These are phyloP conservation scores for Borovskyia barvae DNA, from an alignment of 208 protist genomes.

Conservation along the genomic window DNA sequence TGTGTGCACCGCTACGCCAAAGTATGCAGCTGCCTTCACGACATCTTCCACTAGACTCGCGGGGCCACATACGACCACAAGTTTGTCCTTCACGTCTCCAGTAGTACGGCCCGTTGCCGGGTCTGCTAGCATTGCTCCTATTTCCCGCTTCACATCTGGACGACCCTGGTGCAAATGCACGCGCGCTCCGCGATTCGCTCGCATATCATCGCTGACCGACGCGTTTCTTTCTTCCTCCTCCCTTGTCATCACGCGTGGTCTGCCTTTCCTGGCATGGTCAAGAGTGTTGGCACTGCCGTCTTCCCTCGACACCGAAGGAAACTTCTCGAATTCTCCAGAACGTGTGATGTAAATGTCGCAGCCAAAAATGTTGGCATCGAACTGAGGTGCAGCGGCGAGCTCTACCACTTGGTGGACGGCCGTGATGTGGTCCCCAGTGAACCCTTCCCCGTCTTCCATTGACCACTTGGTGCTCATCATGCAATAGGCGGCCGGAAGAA, in stretches of 20 bases:
- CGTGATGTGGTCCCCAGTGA: too few relatives aligned
- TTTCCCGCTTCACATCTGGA: slow-evolving; percentile 9
- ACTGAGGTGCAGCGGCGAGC: too few relatives aligned
- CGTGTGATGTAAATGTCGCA: neutral
- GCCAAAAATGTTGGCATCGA: neutral
- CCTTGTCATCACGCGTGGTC: too few relatives aligned
- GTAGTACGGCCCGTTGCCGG: neutral
- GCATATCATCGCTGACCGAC: too few relatives aligned
- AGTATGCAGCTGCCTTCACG: slow-evolving; percentile 1
- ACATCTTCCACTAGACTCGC: slow-evolving; percentile 20
- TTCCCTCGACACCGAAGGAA: neutral
- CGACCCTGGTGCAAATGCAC: slow-evolving; percentile 8
- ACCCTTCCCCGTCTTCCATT: too few relatives aligned
- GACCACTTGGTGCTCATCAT: too few relatives aligned
- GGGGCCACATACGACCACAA: slow-evolving; percentile 44
- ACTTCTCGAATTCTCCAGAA: neutral
- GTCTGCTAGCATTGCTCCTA: neutral
- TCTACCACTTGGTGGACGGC: too few relatives aligned
- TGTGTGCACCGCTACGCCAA: slow-evolving; percentile 26
- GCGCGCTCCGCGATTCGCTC: neutral
- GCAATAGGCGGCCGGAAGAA: slow-evolving; percentile 11
- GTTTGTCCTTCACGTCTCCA: slow-evolving; percentile 12
- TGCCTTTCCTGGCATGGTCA: too few relatives aligned
- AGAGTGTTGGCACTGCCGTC: too few relatives aligned
- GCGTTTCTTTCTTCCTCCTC: too few relatives aligned